Percentiles rank a stretch among this genome's conserved stretches.
Evolutionary conservation across 192 early-diverging fungal species (phyloP).

Genomic region (Coemansia asiatica): DNA sequence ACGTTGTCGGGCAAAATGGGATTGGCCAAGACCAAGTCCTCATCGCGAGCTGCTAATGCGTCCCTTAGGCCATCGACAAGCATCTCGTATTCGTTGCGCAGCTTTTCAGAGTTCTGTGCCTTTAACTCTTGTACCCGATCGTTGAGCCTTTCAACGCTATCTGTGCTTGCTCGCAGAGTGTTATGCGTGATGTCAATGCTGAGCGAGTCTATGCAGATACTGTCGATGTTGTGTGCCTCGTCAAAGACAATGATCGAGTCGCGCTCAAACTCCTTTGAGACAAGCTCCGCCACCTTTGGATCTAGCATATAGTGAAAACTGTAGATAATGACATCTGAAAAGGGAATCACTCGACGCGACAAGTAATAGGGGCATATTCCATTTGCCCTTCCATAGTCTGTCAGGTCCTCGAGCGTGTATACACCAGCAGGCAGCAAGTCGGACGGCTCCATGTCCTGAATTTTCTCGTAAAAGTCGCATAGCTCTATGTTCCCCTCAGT

Average conservation of each 20-base stretch:
- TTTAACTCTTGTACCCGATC: constrained; percentile 82
- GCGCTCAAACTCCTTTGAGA: constrained; percentile 91
- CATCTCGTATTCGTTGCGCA: constrained; percentile 85
- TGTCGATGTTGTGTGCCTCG: constrained; percentile 99
- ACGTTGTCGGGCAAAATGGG: constrained; percentile 94
- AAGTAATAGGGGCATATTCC: constrained; percentile 94
- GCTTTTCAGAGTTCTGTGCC: constrained; percentile 79
- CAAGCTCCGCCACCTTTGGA: constrained; percentile 97
- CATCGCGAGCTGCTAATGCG: constrained; percentile 70
- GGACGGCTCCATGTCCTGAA: constrained; percentile 62
- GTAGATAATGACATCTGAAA: constrained; percentile 97
- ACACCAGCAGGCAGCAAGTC: constrained; percentile 81
- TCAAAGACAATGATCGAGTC: constrained; percentile 99
- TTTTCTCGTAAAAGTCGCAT: constrained; percentile 79
- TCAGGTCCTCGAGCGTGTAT: constrained; percentile 95
- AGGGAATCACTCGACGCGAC: constrained; percentile 77
- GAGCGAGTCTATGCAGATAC: constrained; percentile 97
- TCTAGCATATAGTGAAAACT: constrained; percentile 99
- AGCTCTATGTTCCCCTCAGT: constrained; percentile 53
- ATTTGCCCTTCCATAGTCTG: constrained; percentile 71
- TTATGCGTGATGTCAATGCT: constrained; percentile 92
- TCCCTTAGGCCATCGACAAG: constrained; percentile 88
- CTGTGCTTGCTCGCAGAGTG: constrained; percentile 85
- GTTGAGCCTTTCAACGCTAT: constrained; percentile 69
- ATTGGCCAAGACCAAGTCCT: constrained; percentile 88